A percentile compares a stretch with the other conserved stretches of the same genome.
Conservation (phyloP, 2,329 filamentous ascomycete species). For the Penicillium decumbens region DNA sequence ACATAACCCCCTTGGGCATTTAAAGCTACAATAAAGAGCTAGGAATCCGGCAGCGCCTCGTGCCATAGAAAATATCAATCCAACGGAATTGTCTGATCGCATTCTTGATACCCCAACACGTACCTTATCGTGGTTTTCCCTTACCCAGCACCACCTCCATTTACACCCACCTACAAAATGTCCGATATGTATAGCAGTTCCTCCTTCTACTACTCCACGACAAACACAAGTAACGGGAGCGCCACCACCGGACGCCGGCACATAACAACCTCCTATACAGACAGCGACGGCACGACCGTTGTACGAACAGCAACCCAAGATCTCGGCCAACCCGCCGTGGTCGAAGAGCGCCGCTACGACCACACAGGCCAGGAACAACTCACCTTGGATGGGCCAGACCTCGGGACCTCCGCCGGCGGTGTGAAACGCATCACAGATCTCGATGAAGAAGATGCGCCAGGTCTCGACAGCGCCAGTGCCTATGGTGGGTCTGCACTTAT, state of each 20-base stretch:
- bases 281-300: constrained; percentile 30
- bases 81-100: background rate
- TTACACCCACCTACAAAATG: constrained; percentile 8
- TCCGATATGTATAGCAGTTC: constrained; percentile 29
- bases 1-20: background rate
- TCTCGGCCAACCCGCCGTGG: constrained; percentile 30
- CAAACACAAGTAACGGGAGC: constrained; percentile 23
- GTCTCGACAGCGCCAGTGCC: constrained; percentile 6
- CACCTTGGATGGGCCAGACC: constrained; percentile 7
- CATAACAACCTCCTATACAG: constrained; percentile 30
- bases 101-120: background rate
- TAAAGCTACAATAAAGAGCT: background rate
- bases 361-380: constrained; percentile 29
- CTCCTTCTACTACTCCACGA: constrained; percentile 33
- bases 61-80: no score
- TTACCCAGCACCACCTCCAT: no score
- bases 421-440: constrained; percentile 29
- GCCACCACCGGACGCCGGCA: constrained; percentile 33
- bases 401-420: constrained; percentile 19
- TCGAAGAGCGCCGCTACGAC: constrained; percentile 36
- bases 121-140: background rate
- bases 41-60: no score
- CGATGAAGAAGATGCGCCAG: constrained; percentile 17
- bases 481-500: constrained; percentile 8
- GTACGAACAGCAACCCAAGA: constrained; percentile 35